Evolutionary conservation across 2,329 filamentous ascomycete species (phyloP).

Genomic region (Botrytis elliptica): DNA sequence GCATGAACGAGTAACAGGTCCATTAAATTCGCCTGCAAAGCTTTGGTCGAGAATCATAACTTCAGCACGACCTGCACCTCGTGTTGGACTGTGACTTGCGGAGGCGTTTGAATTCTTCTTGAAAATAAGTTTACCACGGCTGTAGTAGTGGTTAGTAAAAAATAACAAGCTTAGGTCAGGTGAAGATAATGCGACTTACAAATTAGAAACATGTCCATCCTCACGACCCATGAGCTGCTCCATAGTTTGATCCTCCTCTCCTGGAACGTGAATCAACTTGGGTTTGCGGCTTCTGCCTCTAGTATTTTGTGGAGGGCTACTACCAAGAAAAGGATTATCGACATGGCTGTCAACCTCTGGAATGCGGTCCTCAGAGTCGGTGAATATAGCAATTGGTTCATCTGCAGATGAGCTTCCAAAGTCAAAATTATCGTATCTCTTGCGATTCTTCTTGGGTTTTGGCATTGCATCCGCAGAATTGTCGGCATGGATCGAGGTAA

Average conservation of each 20-base stretch:
- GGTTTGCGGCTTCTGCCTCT: constrained; percentile 55
- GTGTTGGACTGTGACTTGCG: constrained; percentile 25
- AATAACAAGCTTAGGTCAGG: constrained; percentile 1
- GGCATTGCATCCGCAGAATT: constrained; percentile 57
- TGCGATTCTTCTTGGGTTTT: constrained; percentile 56
- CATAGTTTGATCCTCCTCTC: constrained; percentile 48
- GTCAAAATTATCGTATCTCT: constrained; percentile 55
- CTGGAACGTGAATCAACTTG: constrained; percentile 50
- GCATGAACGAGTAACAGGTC: constrained; percentile 60
- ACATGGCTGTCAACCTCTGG: constrained; percentile 64
- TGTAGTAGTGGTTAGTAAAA: constrained; percentile 42
- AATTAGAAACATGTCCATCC: constrained; percentile 73
- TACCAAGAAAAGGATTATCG: constrained; percentile 71
- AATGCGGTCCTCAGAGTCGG: constrained; percentile 75
- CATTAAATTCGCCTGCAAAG: constrained; percentile 38
- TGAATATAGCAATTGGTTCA: constrained; percentile 67
- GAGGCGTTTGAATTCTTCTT: constrained; percentile 48
- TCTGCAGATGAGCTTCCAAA: constrained; percentile 56
- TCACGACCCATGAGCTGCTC: constrained; percentile 62
- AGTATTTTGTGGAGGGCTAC: constrained; percentile 33
- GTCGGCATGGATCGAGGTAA: constrained; percentile 44
- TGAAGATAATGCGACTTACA: constrained; percentile 58
- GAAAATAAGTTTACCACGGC: constrained; percentile 78
- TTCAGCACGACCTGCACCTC: constrained; percentile 32
- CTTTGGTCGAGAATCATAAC: constrained; percentile 40